These are phyloP conservation scores for Jasminum sambac DNA, from an alignment of 257 asterid species.

Conservation along the genomic window DNA sequence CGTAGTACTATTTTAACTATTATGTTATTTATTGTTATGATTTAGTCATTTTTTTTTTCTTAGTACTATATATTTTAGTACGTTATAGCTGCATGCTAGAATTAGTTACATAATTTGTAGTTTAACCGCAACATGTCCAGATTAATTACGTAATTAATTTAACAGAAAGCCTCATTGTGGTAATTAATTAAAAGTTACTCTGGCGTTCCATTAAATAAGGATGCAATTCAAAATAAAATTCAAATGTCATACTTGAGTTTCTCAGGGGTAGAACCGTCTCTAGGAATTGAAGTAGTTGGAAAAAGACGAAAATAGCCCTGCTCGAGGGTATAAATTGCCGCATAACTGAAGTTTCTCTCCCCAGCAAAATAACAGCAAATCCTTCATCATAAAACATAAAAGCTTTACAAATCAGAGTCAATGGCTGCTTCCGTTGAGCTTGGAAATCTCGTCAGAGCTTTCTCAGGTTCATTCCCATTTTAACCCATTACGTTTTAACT, in stretches of 20 bases:
- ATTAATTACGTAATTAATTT: background rate
- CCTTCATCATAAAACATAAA: constrained; percentile 1
- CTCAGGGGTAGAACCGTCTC: constrained; percentile 29
- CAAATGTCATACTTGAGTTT: constrained; percentile 19
- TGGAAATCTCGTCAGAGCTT: constrained; percentile 61
- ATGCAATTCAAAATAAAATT: constrained; percentile 21
- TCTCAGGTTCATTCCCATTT: constrained; percentile 51
- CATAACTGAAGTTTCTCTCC: background rate
- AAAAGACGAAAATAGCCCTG: constrained; percentile 36
- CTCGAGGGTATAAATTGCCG: constrained; percentile 20
- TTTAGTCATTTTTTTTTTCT: too few relatives aligned
- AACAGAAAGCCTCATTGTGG: background rate
- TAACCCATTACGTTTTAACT: background rate
- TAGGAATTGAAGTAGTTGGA: background rate
- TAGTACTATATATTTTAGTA: too few relatives aligned
- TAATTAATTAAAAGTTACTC: background rate
- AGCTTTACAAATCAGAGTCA: background rate
- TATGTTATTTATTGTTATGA: too few relatives aligned
- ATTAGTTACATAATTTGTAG: too few relatives aligned
- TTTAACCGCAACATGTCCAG: too few relatives aligned
- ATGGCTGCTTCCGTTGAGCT: constrained; percentile 63
- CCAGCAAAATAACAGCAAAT: background rate
- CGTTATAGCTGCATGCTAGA: too few relatives aligned
- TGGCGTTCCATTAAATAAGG: background rate
- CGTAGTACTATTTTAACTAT: too few relatives aligned